Base-by-base conservation (phyloP, 164 flowering plant species). In the Vitis riparia region DNA sequence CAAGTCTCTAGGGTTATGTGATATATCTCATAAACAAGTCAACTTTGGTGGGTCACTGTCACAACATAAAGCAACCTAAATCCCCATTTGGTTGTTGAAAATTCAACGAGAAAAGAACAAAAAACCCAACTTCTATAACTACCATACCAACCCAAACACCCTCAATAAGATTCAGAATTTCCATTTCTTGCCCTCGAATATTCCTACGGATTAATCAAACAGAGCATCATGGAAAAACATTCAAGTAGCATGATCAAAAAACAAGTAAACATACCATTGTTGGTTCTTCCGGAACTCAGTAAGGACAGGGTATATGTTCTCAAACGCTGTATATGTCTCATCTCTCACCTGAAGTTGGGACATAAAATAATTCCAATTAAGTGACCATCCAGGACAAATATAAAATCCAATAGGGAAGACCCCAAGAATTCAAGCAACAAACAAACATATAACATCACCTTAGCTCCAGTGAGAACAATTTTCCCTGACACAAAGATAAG, bases 401-500 rank as follows among this genome's bases (percentile, higher is more conserved):
- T 11, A 52, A 70, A 27, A 56, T 5, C 32, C 29, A 5, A 12
- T 49, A 60, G 12, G 1, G 11, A 9, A 15, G 0, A 59, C 1
- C 48, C 11, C 13, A 30, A 47, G 32, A 8, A 49, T 8, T 23
- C 27, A 63, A 53, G 14, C 16, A 57, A 19, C 10, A 52, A 66
- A 37, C 23, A 32, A 68, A 29, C 12, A 59, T 14, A 14, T 1
- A 44, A 16, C 49, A 64, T 70, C 60, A 88, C 97, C 95, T 94
- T 94, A 1, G 97, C 97, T 29, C 99, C 99, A 2, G 97, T 92
- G 13, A 94, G 84, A 66, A 94, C 97, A 64, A 94, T 90, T 75
- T 94, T 94, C 23, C 99, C 99, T 0, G 97, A 94, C 9, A 90
- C 94, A 68, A 94, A 94, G 69, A 94, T 92, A 30, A 94, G 94